Evolutionary conservation across 2,329 filamentous ascomycete genomes (phyloP).

Genomic region (Calonectria hongkongensis): DNA sequence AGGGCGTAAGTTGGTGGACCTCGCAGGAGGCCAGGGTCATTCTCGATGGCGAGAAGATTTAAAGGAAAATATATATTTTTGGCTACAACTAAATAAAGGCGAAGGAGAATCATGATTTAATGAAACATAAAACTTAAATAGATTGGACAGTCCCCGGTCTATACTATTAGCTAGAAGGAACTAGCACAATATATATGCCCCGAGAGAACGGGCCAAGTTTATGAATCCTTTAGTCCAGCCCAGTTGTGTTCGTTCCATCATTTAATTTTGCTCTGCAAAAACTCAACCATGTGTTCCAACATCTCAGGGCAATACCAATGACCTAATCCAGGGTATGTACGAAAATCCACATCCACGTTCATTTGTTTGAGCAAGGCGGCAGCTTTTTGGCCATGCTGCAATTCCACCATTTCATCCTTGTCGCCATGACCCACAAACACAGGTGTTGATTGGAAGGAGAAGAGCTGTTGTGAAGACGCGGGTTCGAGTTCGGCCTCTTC

Average conservation of each 20-base stretch:
- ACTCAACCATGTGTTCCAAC: slow-evolving; percentile 61
- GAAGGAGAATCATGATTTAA: slow-evolving; percentile 34
- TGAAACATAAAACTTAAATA: slow-evolving; percentile 31
- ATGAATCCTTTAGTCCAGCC: background rate
- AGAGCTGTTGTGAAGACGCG: background rate
- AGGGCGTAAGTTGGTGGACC: slow-evolving; percentile 90
- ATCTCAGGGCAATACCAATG: slow-evolving; percentile 68
- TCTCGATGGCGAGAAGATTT: slow-evolving; percentile 77
- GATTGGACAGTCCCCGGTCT: slow-evolving; percentile 28
- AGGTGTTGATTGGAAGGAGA: slow-evolving; percentile 57
- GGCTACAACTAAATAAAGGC: background rate
- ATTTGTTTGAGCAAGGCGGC: slow-evolving; percentile 58
- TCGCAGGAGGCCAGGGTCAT: slow-evolving; percentile 86
- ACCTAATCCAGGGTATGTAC: slow-evolving; percentile 63
- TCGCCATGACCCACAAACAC: slow-evolving; percentile 68
- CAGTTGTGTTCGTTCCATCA: background rate
- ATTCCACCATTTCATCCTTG: slow-evolving; percentile 64
- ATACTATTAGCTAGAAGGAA: slow-evolving; percentile 16
- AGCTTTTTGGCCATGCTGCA: slow-evolving; percentile 60
- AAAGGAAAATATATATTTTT: slow-evolving; percentile 42
- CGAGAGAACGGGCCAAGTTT: slow-evolving; percentile 4
- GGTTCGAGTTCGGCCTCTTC: slow-evolving; percentile 54
- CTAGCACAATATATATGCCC: slow-evolving; percentile 20
- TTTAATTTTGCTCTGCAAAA: slow-evolving; percentile 48
- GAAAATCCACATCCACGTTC: slow-evolving; percentile 60